Evolutionary conservation across 257 asterid species (phyloP), one percentile per base, ranked within the genome.

Genomic region (Coffea canephora): DNA sequence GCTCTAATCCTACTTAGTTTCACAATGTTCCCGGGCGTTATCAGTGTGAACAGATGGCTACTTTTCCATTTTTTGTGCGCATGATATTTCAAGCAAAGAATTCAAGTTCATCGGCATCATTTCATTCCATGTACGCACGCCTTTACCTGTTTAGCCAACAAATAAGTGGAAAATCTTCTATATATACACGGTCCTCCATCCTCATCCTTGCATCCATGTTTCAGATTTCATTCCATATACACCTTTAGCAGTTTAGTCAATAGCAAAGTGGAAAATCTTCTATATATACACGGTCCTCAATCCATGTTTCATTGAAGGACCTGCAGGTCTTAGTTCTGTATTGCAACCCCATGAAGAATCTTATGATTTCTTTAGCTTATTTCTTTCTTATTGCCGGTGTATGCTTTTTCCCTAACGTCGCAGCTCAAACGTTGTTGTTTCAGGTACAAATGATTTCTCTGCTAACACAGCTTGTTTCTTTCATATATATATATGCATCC

Each of bases 391-490:
- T 69, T 68, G 45, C 21, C 54, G 36, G 71, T 50, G 31, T 8
- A 41, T 59, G 34, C 72, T 66, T 41, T 10, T 21, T 77, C 67
- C 45, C 27, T 25, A 39, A 6, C 46, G 46, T 57, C 1, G 84
- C 77, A 45, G 48, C 80, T 75, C 77, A 79, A 25, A 55, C 48
- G 71, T 34, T 75, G 80, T 57, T 81, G 46, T 81, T 81, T 81
- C 84, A 81, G 84, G 84, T 81, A 54, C 25, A n/a, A 34, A 52
- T 36, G 23, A 73, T n/a, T 41, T 34, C 11, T 55, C 1, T 41
- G 18, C 68, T 4, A 0, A n/a, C 6, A 65, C 12, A 25, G 16
- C 41, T 75, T 39, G 15, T 75, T 75, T 1, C 71, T 59, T 61
- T 0, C 57, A 4, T 19, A 55, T 54, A 19, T 18, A 1, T n/a